Conservation (phyloP, 108 stramenopile genomes). For the Fragilaria crotonensis region DNA sequence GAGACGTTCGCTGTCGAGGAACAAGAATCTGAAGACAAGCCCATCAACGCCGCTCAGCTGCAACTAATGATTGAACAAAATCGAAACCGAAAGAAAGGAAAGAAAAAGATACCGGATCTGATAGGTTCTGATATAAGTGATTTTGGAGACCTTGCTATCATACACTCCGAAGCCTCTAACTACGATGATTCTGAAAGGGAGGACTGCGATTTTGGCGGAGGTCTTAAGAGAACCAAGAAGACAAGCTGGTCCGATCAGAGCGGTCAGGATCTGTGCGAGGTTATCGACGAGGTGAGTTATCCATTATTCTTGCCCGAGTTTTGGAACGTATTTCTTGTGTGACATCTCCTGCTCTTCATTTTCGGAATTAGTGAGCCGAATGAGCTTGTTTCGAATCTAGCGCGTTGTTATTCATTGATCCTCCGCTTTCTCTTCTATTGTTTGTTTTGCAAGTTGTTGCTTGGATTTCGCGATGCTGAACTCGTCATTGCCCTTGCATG, state of each 20-base stretch:
- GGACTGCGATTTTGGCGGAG: background rate
- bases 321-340: conserved; percentile 8
- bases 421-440: background rate
- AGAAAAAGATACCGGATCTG: conserved; percentile 1
- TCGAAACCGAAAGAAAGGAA: conserved; percentile 3
- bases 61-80: conserved; percentile 4
- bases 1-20: conserved; percentile 9
- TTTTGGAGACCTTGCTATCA: background rate
- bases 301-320: background rate
- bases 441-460: background rate
- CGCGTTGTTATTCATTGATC: background rate
- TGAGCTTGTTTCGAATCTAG: background rate
- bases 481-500: background rate
- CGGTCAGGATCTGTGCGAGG: conserved; percentile 58
- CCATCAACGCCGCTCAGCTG: conserved; percentile 1
- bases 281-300: conserved; percentile 51
- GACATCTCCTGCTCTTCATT: background rate
- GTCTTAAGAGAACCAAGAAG: conserved; percentile 15
- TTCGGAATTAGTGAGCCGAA: background rate
- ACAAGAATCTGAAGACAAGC: background rate
- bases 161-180: background rate
- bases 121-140: conserved; percentile 6
- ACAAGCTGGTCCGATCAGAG: conserved; percentile 74
- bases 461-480: background rate
- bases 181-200: conserved; percentile 5